Evolutionary conservation across 805 yeast species (phyloP), one percentile per base, ranked within the genome.

Genomic region (Kurtzmaniella fragi): DNA sequence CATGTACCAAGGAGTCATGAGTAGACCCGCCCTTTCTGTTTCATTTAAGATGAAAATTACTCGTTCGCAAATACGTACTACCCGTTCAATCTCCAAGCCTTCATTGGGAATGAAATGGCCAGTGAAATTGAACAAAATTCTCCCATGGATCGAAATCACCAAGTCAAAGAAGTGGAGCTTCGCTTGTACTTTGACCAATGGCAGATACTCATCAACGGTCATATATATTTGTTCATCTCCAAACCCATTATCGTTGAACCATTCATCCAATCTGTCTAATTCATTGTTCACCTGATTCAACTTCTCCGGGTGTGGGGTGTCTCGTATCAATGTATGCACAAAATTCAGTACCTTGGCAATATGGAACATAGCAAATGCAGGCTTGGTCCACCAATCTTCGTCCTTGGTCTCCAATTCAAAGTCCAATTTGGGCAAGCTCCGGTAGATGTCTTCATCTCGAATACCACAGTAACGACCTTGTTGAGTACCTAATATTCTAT

Each of bases 1-100:
- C 34, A 67, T 45, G 66, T 75, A 74, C 84, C 84, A 78, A 2
- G 83, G 83, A 11, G 66, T 49, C 39, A 52, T 62, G 11, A 66
- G 42, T 6, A 48, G 38, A 1, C 59, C 57, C 4, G 57, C 56
- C 10, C 54, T 49, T 17, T 55, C 53, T 20, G 69, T 45, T 39
- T 55, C 52, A 32, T 52, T 49, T 25, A 67, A 44, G 7, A 67
- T 46, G 14, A 53, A 55, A 8, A 67, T 45, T 3, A 62, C 53
- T 14, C 63, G 59, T 11, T 48, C 48, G 36, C 62, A 58, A 28
- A 66, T 54, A 17, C 48, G 54, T 1, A 66, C 17, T 2, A 70
- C 59, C 43, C 52, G 40, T 28, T 57, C 59, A 26, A 61, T 43
- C 40, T 56, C 56, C 32, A 64, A 50, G 1, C 66, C 71, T 27